phyloP scores from a whole-genome alignment of 176 grass and related monocot genomes.

The Oryza glumipatula region DNA sequence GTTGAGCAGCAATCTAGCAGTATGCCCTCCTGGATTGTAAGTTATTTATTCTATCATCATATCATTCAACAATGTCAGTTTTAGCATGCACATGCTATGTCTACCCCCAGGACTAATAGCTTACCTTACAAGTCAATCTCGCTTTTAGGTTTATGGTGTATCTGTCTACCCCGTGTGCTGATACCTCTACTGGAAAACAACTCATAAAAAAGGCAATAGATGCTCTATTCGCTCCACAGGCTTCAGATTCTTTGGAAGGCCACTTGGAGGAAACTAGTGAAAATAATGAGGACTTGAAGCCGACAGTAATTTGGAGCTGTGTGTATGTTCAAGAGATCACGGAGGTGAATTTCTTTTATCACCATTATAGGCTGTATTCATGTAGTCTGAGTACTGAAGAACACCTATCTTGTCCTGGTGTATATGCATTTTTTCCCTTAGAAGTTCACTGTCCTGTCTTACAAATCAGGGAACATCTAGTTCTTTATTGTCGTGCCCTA shows the following conservation, averaged over 20 bases:
- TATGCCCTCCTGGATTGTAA: conserved; percentile 82
- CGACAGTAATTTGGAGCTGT: conserved; percentile 73
- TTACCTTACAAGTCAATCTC: conserved; percentile 32
- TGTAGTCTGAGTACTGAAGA: conserved; percentile 13
- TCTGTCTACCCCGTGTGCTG: conserved; percentile 74
- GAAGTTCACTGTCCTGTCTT: conserved; percentile 36
- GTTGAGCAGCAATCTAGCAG: conserved; percentile 83
- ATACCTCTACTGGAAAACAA: conserved; percentile 59
- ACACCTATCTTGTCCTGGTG: conserved; percentile 2
- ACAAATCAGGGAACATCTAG: conserved; percentile 62
- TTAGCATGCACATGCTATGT: background rate
- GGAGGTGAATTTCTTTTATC: conserved; percentile 58
- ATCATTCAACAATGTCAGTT: conserved; percentile 36
- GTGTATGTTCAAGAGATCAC: conserved; percentile 74
- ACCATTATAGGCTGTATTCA: conserved; percentile 16
- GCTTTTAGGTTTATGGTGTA: conserved; percentile 73
- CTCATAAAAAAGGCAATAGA: conserved; percentile 72
- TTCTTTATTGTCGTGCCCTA: conserved; percentile 64
- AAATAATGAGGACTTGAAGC: conserved; percentile 47
- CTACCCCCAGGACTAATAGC: too few relatives aligned
- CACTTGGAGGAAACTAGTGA: conserved; percentile 35
- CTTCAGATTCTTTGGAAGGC: conserved; percentile 44
- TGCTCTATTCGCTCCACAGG: conserved; percentile 60
- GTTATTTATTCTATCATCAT: too few relatives aligned
- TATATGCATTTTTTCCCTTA: conserved; percentile 18